Evolutionary conservation across 1,284 basidiomycete species (phyloP), one percentile per base, ranked within the genome.

Genomic region (Ustilago trichophora): DNA sequence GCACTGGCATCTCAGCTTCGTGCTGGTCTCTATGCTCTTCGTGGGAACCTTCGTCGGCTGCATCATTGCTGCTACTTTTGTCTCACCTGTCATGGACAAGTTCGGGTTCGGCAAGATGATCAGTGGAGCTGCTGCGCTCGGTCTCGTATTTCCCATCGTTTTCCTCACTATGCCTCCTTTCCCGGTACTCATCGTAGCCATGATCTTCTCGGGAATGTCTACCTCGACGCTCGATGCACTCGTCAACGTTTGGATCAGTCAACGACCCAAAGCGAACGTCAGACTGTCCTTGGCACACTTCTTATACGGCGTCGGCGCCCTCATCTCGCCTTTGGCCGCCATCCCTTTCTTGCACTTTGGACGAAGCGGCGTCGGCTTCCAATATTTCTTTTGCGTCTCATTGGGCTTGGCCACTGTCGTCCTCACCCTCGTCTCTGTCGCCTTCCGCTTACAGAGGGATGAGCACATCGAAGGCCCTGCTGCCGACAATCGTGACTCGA

Each of bases 301-400:
- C 21, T 25, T 66, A n/a, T 75, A 75, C 31, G 73, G 73, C 3
- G 19, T 72, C 8, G 73, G 73, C 12, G 73, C 73, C 4, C 34
- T 75, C n/a, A 50, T 50, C 22, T 57, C 63, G 4, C 73, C 73
- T 10, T 37, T 75, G 25, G 73, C 73, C 3, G 71, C 70, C 2
- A 62, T 64, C 3, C 67, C 62, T 8, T 71, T 75, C 31, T 31
- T 58, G 32, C 52, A 57, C 21, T 42, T 58, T 31, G 55, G 52
- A 0, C 36, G 48, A 8, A 35, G 46, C 9, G 67, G 54, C 6
- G 21, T 63, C 12, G 45, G 47, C 8, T 75, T 73, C 43, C 47
- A 58, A 45, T 52, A 56, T 43, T 75, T 75, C 27, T 75, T 68
- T 43, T 44, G 43, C 11, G 59, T 63, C 32, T 42, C 52, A 33